Evolutionary conservation across 1,284 basidiomycete genomes (phyloP).

Genomic region (Rhodotorula sp.): DNA sequence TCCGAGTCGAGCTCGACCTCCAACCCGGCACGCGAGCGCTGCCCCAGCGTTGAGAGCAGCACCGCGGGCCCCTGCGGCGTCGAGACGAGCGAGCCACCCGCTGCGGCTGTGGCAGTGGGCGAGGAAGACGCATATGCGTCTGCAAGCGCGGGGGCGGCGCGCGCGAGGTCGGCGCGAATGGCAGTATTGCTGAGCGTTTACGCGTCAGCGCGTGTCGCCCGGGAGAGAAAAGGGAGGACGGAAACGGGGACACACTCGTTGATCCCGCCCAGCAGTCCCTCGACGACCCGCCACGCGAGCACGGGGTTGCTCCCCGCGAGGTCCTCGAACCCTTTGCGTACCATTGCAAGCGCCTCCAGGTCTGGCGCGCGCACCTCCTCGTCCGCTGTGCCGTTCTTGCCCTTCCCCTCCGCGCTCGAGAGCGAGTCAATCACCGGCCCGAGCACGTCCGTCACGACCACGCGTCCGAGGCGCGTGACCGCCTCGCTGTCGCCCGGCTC

Average conservation of each 20-base stretch:
- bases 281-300: constrained; percentile 78
- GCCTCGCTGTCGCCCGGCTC: constrained; percentile 54
- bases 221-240: not conserved
- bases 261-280: constrained; percentile 86
- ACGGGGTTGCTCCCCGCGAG: constrained; percentile 77
- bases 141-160: constrained; percentile 26
- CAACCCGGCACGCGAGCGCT: not conserved
- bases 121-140: not conserved
- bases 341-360: constrained; percentile 84
- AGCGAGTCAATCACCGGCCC: constrained; percentile 67
- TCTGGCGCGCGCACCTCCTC: constrained; percentile 65
- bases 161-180: constrained; percentile 74
- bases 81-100: constrained; percentile 19
- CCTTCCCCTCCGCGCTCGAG: not conserved
- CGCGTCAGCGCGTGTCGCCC: not conserved
- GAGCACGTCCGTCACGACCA: constrained; percentile 77
- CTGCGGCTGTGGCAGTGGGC: not conserved
- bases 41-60: constrained; percentile 27
- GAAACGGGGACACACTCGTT: constrained; percentile 67
- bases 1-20: not conserved
- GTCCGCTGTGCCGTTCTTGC: constrained; percentile 60
- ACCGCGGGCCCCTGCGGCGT: constrained; percentile 35
- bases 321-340: constrained; percentile 83
- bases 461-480: constrained; percentile 64
- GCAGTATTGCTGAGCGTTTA: constrained; percentile 60